Percentiles rank a stretch among this genome's conserved stretches.
Conservation (phyloP, 1,284 basidiomycete species). For the Athelia psychrophila region DNA sequence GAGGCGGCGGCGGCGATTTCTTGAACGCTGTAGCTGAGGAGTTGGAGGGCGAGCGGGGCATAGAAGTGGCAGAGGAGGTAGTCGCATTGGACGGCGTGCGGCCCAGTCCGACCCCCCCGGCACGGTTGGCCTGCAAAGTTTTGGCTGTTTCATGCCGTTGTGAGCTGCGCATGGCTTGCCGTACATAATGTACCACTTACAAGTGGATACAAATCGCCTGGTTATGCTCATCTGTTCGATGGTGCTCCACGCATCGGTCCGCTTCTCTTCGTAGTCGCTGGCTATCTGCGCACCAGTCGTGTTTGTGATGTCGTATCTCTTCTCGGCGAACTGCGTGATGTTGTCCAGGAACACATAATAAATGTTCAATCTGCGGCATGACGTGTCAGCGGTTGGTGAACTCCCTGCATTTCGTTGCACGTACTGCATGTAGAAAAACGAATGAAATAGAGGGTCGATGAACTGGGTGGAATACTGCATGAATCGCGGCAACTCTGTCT, state of each 20-base stretch:
- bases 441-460: slow-evolving; percentile 96
- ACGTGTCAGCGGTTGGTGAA: background rate
- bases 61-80: slow-evolving; percentile 37
- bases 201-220: slow-evolving; percentile 81
- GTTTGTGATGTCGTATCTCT: slow-evolving; percentile 65
- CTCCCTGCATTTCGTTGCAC: slow-evolving; percentile 28
- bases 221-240: slow-evolving; percentile 79
- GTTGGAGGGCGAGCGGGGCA: slow-evolving; percentile 43
- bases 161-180: background rate
- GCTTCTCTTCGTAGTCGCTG: slow-evolving; percentile 71
- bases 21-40: slow-evolving; percentile 42
- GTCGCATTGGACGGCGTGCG: slow-evolving; percentile 44
- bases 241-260: slow-evolving; percentile 74
- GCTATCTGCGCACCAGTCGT: slow-evolving; percentile 52
- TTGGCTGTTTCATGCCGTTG: slow-evolving; percentile 42
- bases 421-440: slow-evolving; percentile 99
- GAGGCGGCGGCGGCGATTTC: slow-evolving; percentile 45
- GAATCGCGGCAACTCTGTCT: slow-evolving; percentile 92
- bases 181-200: slow-evolving; percentile 40
- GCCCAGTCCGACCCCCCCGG: slow-evolving; percentile 31
- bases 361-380: slow-evolving; percentile 75
- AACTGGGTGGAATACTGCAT: slow-evolving; percentile 86
- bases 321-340: slow-evolving; percentile 83
- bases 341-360: slow-evolving; percentile 94
- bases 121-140: slow-evolving; percentile 56